Evolutionary conservation across 441 rosid genomes (phyloP), one percentile per base, ranked within the genome.

Genomic region (Monsonia emarginata): DNA sequence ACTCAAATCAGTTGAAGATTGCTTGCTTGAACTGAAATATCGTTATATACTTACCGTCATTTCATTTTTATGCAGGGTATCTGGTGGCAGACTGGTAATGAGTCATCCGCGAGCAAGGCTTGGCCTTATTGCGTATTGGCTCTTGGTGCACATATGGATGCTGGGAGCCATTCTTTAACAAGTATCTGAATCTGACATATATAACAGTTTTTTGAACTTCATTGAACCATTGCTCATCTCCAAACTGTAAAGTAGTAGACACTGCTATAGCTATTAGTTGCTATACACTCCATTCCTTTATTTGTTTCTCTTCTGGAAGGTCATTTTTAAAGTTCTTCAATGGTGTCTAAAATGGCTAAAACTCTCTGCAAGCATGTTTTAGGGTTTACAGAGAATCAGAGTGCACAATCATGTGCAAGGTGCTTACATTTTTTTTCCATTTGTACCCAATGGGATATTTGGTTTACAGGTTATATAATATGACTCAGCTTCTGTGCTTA

Each of bases 31-130:
- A 22, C 2, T 28, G 19, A 64, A 61, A 21, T 65, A 59, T 66
- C n/a, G n/a, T n/a, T n/a, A n/a, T n/a, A n/a, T 61, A 44, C 72
- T 78, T 64, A 68, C 30, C 25, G 3, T 5, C 13, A 10, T 60
- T 71, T 24, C 10, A 28, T 69, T 71, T n/a, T 44, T 64, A 9
- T 77, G 74, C 84, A 92, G 98, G 91, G 93, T 88, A 13, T 82
- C 93, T 9, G 86, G 98, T 36, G 88, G 96, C 46, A 78, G 91
- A 72, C 75, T 82, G 59, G 79, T 92, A 60, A 88, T 85, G 86
- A 84, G 82, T 73, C 91, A 88, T 64, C 98, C 98, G 0, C 72
- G 88, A 71, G 91, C 91, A 57, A 88, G 98, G 74, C 82, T 89
- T 32, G 86, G 96, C 50, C 57, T 89, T 61, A 75, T 92, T 24